Evolutionary conservation across 1,139 yeast species (phyloP).

Genomic region (Taphrina communis): DNA sequence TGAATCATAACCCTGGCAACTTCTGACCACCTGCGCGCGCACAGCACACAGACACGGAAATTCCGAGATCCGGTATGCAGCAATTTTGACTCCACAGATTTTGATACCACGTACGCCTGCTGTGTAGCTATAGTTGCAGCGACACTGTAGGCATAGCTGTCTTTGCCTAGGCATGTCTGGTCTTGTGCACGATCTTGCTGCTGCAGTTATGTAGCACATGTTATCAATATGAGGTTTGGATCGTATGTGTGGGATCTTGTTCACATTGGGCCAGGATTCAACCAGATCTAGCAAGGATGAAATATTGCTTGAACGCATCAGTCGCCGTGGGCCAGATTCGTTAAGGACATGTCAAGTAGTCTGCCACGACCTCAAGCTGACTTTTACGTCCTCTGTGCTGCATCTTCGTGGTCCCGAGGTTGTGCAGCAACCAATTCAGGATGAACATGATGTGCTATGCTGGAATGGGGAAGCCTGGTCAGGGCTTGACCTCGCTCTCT

Average conservation of each 20-base stretch:
- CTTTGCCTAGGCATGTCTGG: too few species aligned
- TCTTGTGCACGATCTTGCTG: too few species aligned
- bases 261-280: conserved; percentile 40
- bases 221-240: background rate
- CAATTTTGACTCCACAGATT: too few species aligned
- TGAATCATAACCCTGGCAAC: conserved; percentile 17
- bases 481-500: conserved; percentile 4
- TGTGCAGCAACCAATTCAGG: conserved; percentile 41
- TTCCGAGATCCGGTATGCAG: background rate
- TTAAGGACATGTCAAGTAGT: conserved; percentile 13
- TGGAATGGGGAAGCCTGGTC: conserved; percentile 41
- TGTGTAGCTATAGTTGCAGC: too few species aligned
- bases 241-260: conserved; percentile 49
- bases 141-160: too few species aligned
- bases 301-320: conserved; percentile 33
- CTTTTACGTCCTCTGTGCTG: conserved; percentile 72
- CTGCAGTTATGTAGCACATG: background rate
- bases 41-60: background rate
- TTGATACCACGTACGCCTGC: too few species aligned
- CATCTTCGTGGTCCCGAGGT: conserved; percentile 76
- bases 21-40: background rate
- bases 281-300: conserved; percentile 14
- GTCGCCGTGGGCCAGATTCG: conserved; percentile 46
- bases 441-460: conserved; percentile 33
- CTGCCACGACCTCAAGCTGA: conserved; percentile 47